Evolutionary conservation across 2,329 filamentous ascomycete genomes (phyloP), one percentile per base, ranked within the genome.

Genomic region (Sporothrix globosa): DNA sequence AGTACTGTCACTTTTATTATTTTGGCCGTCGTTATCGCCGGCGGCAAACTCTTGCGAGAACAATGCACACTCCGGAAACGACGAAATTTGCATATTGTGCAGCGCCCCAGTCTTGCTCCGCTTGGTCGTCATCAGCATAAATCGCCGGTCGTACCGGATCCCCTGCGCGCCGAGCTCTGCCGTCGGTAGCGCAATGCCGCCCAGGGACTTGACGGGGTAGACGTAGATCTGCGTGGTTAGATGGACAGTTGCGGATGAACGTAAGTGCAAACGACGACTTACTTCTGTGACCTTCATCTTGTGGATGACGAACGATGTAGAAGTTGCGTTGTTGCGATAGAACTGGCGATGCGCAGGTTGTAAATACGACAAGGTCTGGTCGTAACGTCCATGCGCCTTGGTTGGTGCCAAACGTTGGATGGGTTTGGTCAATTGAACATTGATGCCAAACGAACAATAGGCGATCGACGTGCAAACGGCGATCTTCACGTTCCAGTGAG

Each of bases 171-270:
- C 86, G 61, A 92, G 78, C n/a, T 79, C 79, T 3, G 88, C 83
- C 0, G 80, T 78, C 4, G 81, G 71, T 44, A 92, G 80, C 21
- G 83, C 78, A 69, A 90, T 85, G 67, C 86, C 87, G 48, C 88
- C 86, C n/a, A 92, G 84, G 9, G 85, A 89, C 77, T 93, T 93
- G 80, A 93, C 89, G 54, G 91, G 90, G 77, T 93, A 92, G 63
- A 91, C 83, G 78, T 89, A 91, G 48, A 93, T 83, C 86, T 90
- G 73, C 56, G 17, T 10, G 17, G 65, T 67, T 34, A 67, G 65
- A 14, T 19, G 21, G 21, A 13, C 27, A 1, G 4, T 13, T 2
- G 27, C 6, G 10, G 27, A 52, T 1, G 30, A 13, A 13, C 34
- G 10, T 11, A n/a, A 9, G 19, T 10, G 11, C 4, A 17, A 17